phyloP scores from a whole-genome alignment of 768 basidiomycete species.

The Collybiopsis luxurians region DNA sequence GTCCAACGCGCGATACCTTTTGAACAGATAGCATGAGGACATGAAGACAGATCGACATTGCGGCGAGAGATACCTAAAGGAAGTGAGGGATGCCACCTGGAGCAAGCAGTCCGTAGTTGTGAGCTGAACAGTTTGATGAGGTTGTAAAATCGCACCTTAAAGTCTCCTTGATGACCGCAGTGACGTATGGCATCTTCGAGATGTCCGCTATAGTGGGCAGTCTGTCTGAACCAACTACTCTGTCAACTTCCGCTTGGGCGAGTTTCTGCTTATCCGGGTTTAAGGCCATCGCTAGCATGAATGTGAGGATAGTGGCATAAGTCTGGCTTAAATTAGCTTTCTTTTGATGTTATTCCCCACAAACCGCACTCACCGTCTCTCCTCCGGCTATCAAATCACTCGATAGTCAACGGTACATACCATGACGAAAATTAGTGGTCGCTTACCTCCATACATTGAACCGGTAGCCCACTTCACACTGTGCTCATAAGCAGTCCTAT shows the following conservation, averaged over 20 bases:
- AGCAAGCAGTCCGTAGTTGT: not conserved
- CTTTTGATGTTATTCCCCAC: not conserved
- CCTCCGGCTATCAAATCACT: constrained; percentile 12
- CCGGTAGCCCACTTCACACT: constrained; percentile 13
- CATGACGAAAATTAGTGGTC: not conserved
- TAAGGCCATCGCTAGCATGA: constrained; percentile 16
- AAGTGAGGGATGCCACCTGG: constrained; percentile 1
- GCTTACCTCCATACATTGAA: constrained; percentile 17
- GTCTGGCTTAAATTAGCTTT: constrained; percentile 5
- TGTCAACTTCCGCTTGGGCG: constrained; percentile 17
- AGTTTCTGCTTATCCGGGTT: constrained; percentile 14
- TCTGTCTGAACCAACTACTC: constrained; percentile 13
- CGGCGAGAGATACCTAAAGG: not conserved
- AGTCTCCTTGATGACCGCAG: constrained; percentile 15
- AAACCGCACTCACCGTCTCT: constrained; percentile 9
- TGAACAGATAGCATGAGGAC: not conserved
- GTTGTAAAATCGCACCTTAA: constrained; percentile 17
- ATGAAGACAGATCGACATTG: not conserved
- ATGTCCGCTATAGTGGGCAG: constrained; percentile 7
- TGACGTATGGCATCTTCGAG: constrained; percentile 12
- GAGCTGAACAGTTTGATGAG: constrained; percentile 18
- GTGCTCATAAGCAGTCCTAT: constrained; percentile 4
- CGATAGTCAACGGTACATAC: constrained; percentile 7
- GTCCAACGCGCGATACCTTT: not conserved
- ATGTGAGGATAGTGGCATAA: constrained; percentile 8